Base-by-base conservation (phyloP, 2,329 filamentous ascomycete genomes). In the Daldinia sp. region DNA sequence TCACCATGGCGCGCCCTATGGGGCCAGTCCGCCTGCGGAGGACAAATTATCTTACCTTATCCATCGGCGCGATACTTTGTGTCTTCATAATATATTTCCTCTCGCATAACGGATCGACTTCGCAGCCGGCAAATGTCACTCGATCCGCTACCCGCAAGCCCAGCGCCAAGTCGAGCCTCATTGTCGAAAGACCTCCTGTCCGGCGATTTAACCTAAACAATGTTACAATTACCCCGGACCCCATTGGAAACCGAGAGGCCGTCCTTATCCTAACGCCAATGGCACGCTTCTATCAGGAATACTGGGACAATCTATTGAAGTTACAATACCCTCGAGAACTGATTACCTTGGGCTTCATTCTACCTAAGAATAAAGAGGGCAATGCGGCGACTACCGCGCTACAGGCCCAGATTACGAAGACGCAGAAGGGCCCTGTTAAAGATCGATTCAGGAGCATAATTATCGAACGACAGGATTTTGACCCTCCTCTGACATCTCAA, bases 151-250 rank as follows among this genome's bases (percentile, higher is more conserved):
- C 93, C 81, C 86, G 88, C 76, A 94, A 93, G 73, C 77, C 80
- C 6, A 72, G 76, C 78, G 83, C 87, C 26, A 87, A 89, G 73
- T 82, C 81, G 65, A 87, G 84, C 78, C 85, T 88, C 56, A 85
- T 81, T 73, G 78, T 81, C 62, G 84, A 85, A 48, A 91, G 94
- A 55, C 94, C 95, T 60, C 94, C 95, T 7, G 94, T 99, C 53
- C 89, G 93, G 41, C 94, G 93, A 79, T 98, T 98, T 84, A 90
- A 97, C 79, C 91, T 99, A 82, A 98, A 98, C 85, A 94, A 95
- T 81, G 88, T 98, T 74, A 98, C 94, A 48, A 93, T 93, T 65
- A 92, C 94, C 20, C 79, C 86, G 58, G 87, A 92, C 72, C 93
- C 96, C 1, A 84, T 93, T 57, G 88, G 86, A 69, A 96, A 97